A percentile compares a stretch with the other conserved stretches of the same genome.
Evolutionary conservation across 768 basidiomycete genomes (phyloP).

Genomic region (Termitomyces sp.): DNA sequence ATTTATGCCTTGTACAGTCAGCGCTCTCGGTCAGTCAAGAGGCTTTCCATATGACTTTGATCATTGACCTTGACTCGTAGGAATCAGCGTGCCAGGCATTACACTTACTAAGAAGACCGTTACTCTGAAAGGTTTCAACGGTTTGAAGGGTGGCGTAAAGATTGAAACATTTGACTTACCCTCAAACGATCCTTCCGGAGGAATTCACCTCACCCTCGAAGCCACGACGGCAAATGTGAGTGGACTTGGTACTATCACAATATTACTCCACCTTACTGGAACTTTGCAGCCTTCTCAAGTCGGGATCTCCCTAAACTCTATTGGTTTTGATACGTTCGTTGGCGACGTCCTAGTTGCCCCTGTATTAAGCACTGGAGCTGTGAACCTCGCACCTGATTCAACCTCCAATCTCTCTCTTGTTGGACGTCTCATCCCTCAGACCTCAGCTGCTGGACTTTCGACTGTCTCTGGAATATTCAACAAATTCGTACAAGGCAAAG

Average conservation of each 20-base stretch:
- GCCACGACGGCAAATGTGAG: constrained; percentile 55
- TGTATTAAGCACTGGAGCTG: constrained; percentile 39
- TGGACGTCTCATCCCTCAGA: constrained; percentile 64
- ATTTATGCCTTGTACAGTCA: constrained; percentile 30
- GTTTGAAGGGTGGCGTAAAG: constrained; percentile 52
- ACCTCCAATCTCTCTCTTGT: constrained; percentile 46
- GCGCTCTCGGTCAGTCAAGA: constrained; percentile 40
- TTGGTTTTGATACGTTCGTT: constrained; percentile 57
- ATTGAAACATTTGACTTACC: constrained; percentile 70
- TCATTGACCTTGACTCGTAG: constrained; percentile 21
- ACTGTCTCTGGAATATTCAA: constrained; percentile 65
- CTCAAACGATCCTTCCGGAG: constrained; percentile 62
- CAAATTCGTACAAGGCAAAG: constrained; percentile 61
- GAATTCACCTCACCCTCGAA: constrained; percentile 61
- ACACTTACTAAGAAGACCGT: constrained; percentile 50
- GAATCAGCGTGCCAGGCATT: constrained; percentile 54
- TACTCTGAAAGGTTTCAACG: constrained; percentile 65
- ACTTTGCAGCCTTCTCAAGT: constrained; percentile 61
- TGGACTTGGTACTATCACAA: not conserved
- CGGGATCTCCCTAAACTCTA: constrained; percentile 54
- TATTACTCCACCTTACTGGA: not conserved
- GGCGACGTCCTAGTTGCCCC: constrained; percentile 52
- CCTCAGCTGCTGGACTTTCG: constrained; percentile 41
- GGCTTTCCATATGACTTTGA: not conserved
- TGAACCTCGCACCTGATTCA: constrained; percentile 50